Evolutionary conservation across 495 filamentous ascomycete genomes (phyloP), one percentile per base, ranked within the genome.

Genomic region (Choiromyces venosus): DNA sequence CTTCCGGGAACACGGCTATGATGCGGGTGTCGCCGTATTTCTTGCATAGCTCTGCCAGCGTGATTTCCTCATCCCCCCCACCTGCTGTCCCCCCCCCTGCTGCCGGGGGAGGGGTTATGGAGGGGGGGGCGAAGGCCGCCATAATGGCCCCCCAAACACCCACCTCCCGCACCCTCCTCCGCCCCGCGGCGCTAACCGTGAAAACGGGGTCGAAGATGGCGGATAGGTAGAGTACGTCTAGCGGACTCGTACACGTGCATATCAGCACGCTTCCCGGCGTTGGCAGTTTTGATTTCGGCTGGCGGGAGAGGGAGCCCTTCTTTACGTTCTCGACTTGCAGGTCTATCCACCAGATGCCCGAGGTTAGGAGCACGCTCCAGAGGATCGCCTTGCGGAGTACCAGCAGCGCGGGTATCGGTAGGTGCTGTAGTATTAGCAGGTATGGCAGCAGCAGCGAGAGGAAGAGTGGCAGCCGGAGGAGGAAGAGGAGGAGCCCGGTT

Each of bases 291-390:
- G 56, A 65, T 65, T 44, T 6, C 35, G 68, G 44, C 37, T 74
- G 29, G 16, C 19, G 21, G 18, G 16, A 44, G 37, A 70, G 35
- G 67, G 69, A 65, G 85, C 95, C 95, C 85, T 92, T 93, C 83
- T 90, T 91, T 44, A 99, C 95, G 39, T 94, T 93, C 81, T 98
- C 95, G 61, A 99, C 90, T 78, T 97, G 94, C 0, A 99, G 85
- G 83, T 98, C 95, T 67, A 97, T 91, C 94, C 94, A 98, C 94
- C 95, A 98, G 46, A 97, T 90, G 29, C 94, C 94, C 0, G 93
- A 92, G 35, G 93, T 90, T 39, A 88, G 90, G 25, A 99, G 86
- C 64, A 98, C 87, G 66, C 88, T 86, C 94, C 96, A 98, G 38
- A 98, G 81, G 52, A 90, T 86, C 21, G 93, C 89, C 82, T 97